Conservation (phyloP, 108 stramenopile genomes). For the Aurantiochytrium sp. region DNA sequence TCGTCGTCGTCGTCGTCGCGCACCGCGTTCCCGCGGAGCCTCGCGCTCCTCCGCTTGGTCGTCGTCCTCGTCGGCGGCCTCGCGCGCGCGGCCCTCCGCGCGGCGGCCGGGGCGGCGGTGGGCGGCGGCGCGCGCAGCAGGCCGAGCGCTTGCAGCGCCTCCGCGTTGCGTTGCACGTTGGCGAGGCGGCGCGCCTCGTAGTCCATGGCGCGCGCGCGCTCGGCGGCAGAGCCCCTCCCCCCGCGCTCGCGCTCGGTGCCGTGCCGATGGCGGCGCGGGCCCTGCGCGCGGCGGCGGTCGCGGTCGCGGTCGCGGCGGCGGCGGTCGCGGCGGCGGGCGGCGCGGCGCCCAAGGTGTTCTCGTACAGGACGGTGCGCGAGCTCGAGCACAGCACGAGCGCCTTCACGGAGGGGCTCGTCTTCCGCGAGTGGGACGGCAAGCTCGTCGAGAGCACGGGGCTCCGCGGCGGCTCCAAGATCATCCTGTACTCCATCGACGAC, state of each 20-base stretch:
- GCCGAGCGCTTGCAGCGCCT: background rate
- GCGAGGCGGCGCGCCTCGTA: background rate
- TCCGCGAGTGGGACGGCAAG: conserved; percentile 20
- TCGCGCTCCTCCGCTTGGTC: no score
- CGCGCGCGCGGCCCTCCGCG: no score
- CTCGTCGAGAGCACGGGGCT: conserved; percentile 20
- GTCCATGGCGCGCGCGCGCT: background rate
- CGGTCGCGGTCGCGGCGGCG: no score
- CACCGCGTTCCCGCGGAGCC: no score
- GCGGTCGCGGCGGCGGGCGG: no score
- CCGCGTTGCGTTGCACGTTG: background rate
- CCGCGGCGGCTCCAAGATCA: background rate
- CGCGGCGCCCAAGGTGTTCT: background rate
- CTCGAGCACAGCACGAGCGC: background rate
- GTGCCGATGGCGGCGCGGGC: no score
- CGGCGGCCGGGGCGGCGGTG: no score
- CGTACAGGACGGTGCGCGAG: background rate
- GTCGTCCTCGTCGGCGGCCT: no score
- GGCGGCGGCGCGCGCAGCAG: background rate
- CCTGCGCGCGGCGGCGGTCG: no score
- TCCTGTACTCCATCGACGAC: background rate
- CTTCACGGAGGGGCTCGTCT: conserved; percentile 20
- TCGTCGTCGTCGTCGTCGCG: no score
- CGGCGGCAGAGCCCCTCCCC: background rate
- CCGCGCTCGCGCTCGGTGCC: no score